Percentiles rank a stretch among this genome's conserved stretches.
Conservation (phyloP, 441 rosid genomes). For the Jatropha podagrica region DNA sequence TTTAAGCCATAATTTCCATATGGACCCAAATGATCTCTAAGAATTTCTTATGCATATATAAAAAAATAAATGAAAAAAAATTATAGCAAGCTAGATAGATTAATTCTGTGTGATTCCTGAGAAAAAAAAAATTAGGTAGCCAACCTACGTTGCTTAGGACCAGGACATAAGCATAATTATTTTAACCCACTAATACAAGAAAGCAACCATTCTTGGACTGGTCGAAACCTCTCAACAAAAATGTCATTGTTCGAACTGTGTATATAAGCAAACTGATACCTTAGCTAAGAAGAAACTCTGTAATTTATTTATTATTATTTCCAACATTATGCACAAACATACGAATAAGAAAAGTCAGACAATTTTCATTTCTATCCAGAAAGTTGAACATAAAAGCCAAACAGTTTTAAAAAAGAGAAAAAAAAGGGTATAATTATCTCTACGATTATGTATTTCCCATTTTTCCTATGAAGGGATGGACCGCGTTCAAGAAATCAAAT, state of each 20-base stretch:
- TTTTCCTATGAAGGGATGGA: neutral
- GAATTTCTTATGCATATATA: no score
- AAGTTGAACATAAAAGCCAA: neutral
- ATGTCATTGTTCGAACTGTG: neutral
- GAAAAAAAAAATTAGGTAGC: neutral
- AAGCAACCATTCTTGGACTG: conserved; percentile 1
- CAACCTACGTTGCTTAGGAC: neutral
- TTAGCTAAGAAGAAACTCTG: neutral
- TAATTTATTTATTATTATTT: neutral
- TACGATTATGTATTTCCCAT: neutral
- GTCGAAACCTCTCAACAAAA: neutral
- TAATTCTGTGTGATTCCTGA: no score
- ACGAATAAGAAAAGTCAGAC: neutral
- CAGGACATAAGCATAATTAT: neutral
- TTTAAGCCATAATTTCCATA: no score
- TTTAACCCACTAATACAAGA: neutral
- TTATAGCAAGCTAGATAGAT: no score
- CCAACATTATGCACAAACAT: neutral
- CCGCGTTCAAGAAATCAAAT: neutral
- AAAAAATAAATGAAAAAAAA: no score
- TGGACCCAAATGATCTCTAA: no score
- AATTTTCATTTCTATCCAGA: neutral
- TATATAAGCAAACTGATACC: neutral
- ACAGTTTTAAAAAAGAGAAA: no score
- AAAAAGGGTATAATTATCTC: no score